Percentiles rank a stretch among this genome's conserved stretches.
Evolutionary conservation across 306 rosid species (phyloP).

Genomic region (Bauhinia variegata): DNA sequence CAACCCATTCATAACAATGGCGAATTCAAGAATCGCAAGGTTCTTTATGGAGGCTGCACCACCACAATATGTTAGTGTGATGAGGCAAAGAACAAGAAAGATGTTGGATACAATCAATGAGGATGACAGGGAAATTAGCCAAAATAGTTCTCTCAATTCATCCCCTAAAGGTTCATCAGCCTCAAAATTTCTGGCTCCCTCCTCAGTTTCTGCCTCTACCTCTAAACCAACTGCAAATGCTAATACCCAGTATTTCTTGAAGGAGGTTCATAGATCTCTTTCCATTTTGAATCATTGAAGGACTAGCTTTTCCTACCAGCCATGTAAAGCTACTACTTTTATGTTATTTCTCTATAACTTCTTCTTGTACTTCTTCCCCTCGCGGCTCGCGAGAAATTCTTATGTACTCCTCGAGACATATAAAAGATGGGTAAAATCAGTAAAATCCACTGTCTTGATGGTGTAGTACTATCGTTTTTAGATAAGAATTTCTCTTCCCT

Average conservation of each 20-base stretch:
- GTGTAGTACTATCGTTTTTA: too few species aligned
- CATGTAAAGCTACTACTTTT: constrained; percentile 6
- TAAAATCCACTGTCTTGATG: too few species aligned
- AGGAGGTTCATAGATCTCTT: constrained; percentile 56
- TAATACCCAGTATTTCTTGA: constrained; percentile 40
- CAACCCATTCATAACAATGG: constrained; percentile 46
- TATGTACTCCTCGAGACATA: too few species aligned
- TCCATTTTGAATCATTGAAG: constrained; percentile 48
- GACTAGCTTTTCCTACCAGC: neutral
- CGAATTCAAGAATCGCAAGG: constrained; percentile 74
- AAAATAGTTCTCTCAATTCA: constrained; percentile 31
- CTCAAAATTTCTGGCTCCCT: constrained; percentile 1
- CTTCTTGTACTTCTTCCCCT: neutral
- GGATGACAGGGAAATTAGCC: constrained; percentile 69
- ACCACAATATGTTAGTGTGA: constrained; percentile 81
- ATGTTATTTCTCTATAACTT: too few species aligned
- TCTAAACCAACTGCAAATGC: constrained; percentile 29
- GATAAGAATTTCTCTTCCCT: too few species aligned
- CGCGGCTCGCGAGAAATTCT: too few species aligned
- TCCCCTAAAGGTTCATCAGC: constrained; percentile 28
- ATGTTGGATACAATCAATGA: constrained; percentile 87
- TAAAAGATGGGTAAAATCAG: too few species aligned
- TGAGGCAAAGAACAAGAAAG: constrained; percentile 75
- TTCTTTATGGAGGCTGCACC: constrained; percentile 90
- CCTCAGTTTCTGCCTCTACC: constrained; percentile 34